Conservation (phyloP, 1,139 yeast species). For the Dujonia santamariae region DNA sequence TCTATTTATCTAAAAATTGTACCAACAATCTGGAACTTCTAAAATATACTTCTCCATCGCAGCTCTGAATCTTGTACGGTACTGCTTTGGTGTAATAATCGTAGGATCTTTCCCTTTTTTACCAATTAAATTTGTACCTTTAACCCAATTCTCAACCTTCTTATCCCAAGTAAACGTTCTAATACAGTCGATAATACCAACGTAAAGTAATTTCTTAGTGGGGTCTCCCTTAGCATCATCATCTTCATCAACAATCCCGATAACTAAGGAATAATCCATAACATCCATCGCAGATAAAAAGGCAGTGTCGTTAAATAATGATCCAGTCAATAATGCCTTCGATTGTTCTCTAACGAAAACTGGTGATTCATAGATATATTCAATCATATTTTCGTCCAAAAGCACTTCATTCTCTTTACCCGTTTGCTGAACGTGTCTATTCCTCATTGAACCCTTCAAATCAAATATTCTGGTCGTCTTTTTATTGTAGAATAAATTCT, state of each 20-base stretch:
- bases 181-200: slow-evolving; percentile 94
- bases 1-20: slow-evolving; percentile 15
- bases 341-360: slow-evolving; percentile 91
- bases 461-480: slow-evolving; percentile 88
- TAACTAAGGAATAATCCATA: slow-evolving; percentile 95
- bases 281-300: slow-evolving; percentile 97
- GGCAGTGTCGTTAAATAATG: slow-evolving; percentile 91
- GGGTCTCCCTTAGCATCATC: slow-evolving; percentile 28
- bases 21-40: slow-evolving; percentile 92
- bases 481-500: slow-evolving; percentile 83
- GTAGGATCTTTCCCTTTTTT: slow-evolving; percentile 94
- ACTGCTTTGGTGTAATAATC: slow-evolving; percentile 93
- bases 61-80: slow-evolving; percentile 88
- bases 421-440: slow-evolving; percentile 93
- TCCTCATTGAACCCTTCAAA: slow-evolving; percentile 96
- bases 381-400: slow-evolving; percentile 97
- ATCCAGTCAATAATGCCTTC: slow-evolving; percentile 78
- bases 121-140: slow-evolving; percentile 80
- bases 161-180: slow-evolving; percentile 99
- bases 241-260: slow-evolving; percentile 59
- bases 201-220: slow-evolving; percentile 64
- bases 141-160: slow-evolving; percentile 97
- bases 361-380: slow-evolving; percentile 94
- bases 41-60: slow-evolving; percentile 96
- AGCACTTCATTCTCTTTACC: slow-evolving; percentile 94